Base-by-base conservation (phyloP, 2,329 filamentous ascomycete genomes). In the Aureobasidium sp. region DNA sequence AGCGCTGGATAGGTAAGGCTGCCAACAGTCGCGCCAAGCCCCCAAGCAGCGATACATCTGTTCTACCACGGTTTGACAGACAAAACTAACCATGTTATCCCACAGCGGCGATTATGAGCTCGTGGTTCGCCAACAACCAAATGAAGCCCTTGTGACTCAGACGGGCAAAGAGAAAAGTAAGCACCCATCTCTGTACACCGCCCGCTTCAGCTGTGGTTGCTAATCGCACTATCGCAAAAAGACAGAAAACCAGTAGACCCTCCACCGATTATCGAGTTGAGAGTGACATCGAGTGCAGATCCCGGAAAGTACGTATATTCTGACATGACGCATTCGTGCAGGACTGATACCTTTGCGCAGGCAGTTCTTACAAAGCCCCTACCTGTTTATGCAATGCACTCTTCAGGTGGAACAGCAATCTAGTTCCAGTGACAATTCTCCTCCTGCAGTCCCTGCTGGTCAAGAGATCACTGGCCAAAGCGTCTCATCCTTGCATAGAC, bases 211-310 rank as follows among this genome's bases (percentile, higher is more conserved):
- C 60, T 29, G 31, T 53, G 11, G 17, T 37, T 44, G 47, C 47
- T 61, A 15, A 52, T 20, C 27, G 17, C 48, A 41, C 14, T 62
- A 56, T 34, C 62, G 37, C 37, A 34, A 52, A 22, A 71, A 89
- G 88, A 90, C 70, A 87, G 91, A 67, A 95, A 95, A 74, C 90
- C 91, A 8, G 85, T 96, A 69, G 91, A 96, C 72, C 91, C 92
- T 57, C 91, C 91, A 14, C 91, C 91, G 45, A 89, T 96, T 68
- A 79, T 96, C 49, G 86, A 93, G 75, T 80, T 96, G 51, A 74
- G 76, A 73, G 83, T 86, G 62, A 75, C 73, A 56, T 71, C 75
- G 52, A 70, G 73, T 31, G 71, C 70, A 34, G 84, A 84, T 71
- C 79, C 81, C 20, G 75, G 83, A 74, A 78, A 88, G 84, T 88